Evolutionary conservation across 345 rosid species (phyloP).

Genomic region (Dipteronia dyeriana): DNA sequence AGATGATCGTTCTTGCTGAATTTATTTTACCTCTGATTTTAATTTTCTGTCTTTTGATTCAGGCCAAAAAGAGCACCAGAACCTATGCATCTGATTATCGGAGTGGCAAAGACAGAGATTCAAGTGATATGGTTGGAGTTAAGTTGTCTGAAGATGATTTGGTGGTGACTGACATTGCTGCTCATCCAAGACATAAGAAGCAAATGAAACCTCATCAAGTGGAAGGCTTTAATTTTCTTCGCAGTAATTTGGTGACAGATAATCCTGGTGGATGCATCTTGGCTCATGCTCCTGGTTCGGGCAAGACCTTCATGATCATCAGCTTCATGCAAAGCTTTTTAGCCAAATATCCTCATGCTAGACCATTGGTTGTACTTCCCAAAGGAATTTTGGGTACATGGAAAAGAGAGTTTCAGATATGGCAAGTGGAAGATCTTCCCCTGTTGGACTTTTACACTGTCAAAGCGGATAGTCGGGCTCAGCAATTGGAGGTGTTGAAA

Average conservation of each 20-base stretch:
- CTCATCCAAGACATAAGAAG: slow-evolving; percentile 83
- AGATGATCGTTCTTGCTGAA: slow-evolving; percentile 10
- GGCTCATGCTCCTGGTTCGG: slow-evolving; percentile 99
- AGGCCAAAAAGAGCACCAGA: slow-evolving; percentile 63
- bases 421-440: slow-evolving; percentile 79
- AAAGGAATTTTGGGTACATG: slow-evolving; percentile 83
- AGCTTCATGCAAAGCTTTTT: slow-evolving; percentile 91
- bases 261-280: slow-evolving; percentile 89
- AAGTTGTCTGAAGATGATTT: slow-evolving; percentile 54
- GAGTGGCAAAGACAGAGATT: slow-evolving; percentile 45
- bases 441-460: slow-evolving; percentile 69
- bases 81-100: slow-evolving; percentile 56
- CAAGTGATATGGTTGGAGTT: slow-evolving; percentile 42
- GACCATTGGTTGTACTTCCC: slow-evolving; percentile 80
- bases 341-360: slow-evolving; percentile 76
- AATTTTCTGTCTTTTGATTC: slow-evolving; percentile 18
- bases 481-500: slow-evolving; percentile 65
- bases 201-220: slow-evolving; percentile 89
- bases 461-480: slow-evolving; percentile 70
- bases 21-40: neutral
- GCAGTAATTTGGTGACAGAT: slow-evolving; percentile 66
- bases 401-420: slow-evolving; percentile 79
- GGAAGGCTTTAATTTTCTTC: slow-evolving; percentile 80
- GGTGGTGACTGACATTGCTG: slow-evolving; percentile 55
- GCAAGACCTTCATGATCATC: slow-evolving; percentile 88